A percentile compares a stretch with the other conserved stretches of the same genome.
phyloP scores from a whole-genome alignment of 148 eudicot species.

The Polygonum aviculare region DNA sequence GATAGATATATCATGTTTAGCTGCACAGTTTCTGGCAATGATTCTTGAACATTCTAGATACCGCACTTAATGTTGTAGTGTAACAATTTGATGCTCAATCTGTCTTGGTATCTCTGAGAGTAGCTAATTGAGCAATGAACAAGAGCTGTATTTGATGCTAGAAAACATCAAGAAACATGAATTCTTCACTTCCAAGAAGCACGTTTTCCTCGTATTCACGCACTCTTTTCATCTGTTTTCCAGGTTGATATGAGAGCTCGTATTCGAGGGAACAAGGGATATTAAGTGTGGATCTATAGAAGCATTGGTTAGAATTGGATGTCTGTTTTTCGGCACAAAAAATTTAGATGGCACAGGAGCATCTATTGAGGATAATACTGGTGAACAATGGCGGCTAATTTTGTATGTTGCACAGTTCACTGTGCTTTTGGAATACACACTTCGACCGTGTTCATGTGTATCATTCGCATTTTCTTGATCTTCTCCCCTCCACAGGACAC shows the following conservation, averaged over 20 bases:
- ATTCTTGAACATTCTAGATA: background rate
- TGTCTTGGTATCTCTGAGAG: background rate
- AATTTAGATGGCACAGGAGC: background rate
- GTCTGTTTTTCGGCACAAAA: background rate
- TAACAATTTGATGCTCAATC: background rate
- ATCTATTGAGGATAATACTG: background rate
- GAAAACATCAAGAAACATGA: background rate
- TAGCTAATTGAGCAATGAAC: background rate
- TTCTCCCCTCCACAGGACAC: no score
- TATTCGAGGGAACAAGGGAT: conserved; percentile 87
- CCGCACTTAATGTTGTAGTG: background rate
- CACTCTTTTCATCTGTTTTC: background rate
- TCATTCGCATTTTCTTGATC: background rate
- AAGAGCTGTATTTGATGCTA: background rate
- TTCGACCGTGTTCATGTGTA: background rate
- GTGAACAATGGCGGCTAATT: background rate
- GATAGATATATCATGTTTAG: background rate
- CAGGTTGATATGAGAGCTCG: conserved; percentile 97
- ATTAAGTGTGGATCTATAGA: conserved; percentile 19
- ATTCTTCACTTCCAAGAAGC: background rate
- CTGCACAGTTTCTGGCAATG: background rate
- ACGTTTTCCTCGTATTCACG: background rate
- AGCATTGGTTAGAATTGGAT: background rate
- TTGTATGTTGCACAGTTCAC: background rate
- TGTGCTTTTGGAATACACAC: background rate